Evolutionary conservation across 164 flowering plant genomes (phyloP).

Genomic region (Aristolochia californica): DNA sequence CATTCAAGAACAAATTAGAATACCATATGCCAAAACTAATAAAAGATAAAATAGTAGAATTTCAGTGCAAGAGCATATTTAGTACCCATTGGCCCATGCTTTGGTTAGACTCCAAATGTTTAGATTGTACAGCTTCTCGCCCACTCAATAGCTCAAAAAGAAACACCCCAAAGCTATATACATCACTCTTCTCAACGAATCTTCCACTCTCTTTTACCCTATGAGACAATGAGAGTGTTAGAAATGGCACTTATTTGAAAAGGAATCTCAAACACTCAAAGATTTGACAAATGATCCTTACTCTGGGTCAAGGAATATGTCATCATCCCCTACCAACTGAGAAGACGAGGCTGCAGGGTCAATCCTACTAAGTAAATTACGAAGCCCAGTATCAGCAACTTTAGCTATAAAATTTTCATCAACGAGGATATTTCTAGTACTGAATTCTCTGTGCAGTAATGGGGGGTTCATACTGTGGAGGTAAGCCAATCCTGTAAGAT

Average conservation of each 20-base stretch:
- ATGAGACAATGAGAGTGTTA: not conserved
- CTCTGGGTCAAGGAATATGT: conserved; percentile 82
- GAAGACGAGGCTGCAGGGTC: conserved; percentile 70
- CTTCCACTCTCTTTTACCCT: conserved; percentile 73
- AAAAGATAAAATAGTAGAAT: not conserved
- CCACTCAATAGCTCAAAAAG: conserved; percentile 81
- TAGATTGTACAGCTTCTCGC: conserved; percentile 42
- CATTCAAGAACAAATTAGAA: not conserved
- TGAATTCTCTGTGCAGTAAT: conserved; percentile 76
- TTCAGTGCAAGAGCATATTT: not conserved
- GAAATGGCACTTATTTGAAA: too few species aligned
- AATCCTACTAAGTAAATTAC: conserved; percentile 51
- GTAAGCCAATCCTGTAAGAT: conserved; percentile 62
- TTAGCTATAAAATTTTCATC: conserved; percentile 79
- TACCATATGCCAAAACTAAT: too few species aligned
- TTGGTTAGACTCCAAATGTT: conserved; percentile 29
- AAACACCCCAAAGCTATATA: conserved; percentile 84
- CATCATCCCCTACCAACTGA: conserved; percentile 35
- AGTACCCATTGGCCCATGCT: conserved; percentile 68
- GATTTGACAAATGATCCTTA: too few species aligned
- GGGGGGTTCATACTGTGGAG: conserved; percentile 76
- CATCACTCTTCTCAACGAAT: conserved; percentile 80
- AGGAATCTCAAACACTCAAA: not conserved
- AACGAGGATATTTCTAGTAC: conserved; percentile 80
- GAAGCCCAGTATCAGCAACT: conserved; percentile 90